Percentiles rank a stretch among this genome's conserved stretches.
phyloP scores from a whole-genome alignment of 2,329 filamentous ascomycete genomes.

The Aureobasidium musti region DNA sequence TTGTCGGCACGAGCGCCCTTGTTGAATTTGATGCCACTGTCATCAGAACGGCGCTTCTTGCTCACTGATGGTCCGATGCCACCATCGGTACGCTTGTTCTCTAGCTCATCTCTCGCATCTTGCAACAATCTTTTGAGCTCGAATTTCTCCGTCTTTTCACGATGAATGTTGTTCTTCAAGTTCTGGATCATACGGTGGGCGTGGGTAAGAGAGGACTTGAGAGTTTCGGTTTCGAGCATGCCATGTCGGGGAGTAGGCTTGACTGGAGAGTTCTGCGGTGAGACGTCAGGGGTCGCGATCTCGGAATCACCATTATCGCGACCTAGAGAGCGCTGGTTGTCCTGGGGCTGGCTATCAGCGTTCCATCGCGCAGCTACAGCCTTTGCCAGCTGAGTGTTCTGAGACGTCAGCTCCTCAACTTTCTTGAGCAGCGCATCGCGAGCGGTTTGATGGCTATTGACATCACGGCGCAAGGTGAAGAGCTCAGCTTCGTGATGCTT shows the following conservation, averaged over 20 bases:
- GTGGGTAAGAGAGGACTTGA: constrained; percentile 91
- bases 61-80: constrained; percentile 50
- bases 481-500: constrained; percentile 91
- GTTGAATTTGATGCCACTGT: constrained; percentile 65
- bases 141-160: constrained; percentile 97
- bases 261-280: constrained; percentile 83
- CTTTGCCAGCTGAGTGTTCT: constrained; percentile 88
- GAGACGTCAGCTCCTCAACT: constrained; percentile 80
- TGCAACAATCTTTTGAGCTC: constrained; percentile 94
- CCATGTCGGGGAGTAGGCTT: constrained; percentile 91
- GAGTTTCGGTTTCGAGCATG: constrained; percentile 89
- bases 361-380: constrained; percentile 72
- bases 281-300: constrained; percentile 75
- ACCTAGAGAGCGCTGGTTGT: constrained; percentile 58
- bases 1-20: constrained; percentile 72
- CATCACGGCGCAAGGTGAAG: constrained; percentile 76
- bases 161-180: constrained; percentile 89
- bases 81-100: constrained; percentile 60
- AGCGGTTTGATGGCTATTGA: constrained; percentile 76
- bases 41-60: constrained; percentile 63
- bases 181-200: constrained; percentile 97
- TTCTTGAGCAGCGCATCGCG: constrained; percentile 76
- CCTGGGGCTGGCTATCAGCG: constrained; percentile 35
- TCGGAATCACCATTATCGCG: constrained; percentile 60
- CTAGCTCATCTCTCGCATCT: constrained; percentile 90